phyloP scores from a whole-genome alignment of 805 yeast species.

The Cyberlindnera saturnus region DNA sequence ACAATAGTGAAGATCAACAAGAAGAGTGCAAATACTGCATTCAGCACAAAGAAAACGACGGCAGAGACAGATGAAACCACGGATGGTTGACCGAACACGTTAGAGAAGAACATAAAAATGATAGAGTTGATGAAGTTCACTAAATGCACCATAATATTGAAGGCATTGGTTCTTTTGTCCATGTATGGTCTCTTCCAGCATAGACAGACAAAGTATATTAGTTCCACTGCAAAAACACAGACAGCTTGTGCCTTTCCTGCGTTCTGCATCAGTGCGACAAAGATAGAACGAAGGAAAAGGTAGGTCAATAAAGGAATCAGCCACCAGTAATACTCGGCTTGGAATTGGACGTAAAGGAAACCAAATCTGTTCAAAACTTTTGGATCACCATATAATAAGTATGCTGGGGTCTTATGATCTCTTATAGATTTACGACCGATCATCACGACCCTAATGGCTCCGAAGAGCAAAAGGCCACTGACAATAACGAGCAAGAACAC shows the following conservation, averaged over 20 bases:
- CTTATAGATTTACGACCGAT: conserved; percentile 67
- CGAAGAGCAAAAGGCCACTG: conserved; percentile 57
- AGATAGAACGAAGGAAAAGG: conserved; percentile 65
- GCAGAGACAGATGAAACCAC: conserved; percentile 92
- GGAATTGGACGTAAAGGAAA: conserved; percentile 83
- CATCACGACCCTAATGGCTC: conserved; percentile 65
- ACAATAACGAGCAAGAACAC: conserved; percentile 57
- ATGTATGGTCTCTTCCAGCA: conserved; percentile 81
- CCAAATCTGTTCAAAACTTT: conserved; percentile 82
- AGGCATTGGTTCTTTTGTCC: conserved; percentile 92
- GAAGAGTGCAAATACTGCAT: conserved; percentile 82
- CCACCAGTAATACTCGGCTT: conserved; percentile 86
- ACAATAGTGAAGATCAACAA: conserved; percentile 80
- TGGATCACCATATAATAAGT: conserved; percentile 79
- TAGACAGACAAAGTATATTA: conserved; percentile 56
- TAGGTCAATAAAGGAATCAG: conserved; percentile 59
- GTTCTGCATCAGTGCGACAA: conserved; percentile 80
- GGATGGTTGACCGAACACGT: conserved; percentile 74
- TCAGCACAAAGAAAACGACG: conserved; percentile 78
- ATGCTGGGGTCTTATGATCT: conserved; percentile 87
- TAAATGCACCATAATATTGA: conserved; percentile 80
- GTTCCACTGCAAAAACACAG: conserved; percentile 68
- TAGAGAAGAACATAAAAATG: conserved; percentile 84
- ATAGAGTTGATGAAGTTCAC: conserved; percentile 78
- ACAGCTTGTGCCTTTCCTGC: conserved; percentile 81